Conservation (phyloP, 495 filamentous ascomycete species). For the Recurvomyces mirabilis region DNA sequence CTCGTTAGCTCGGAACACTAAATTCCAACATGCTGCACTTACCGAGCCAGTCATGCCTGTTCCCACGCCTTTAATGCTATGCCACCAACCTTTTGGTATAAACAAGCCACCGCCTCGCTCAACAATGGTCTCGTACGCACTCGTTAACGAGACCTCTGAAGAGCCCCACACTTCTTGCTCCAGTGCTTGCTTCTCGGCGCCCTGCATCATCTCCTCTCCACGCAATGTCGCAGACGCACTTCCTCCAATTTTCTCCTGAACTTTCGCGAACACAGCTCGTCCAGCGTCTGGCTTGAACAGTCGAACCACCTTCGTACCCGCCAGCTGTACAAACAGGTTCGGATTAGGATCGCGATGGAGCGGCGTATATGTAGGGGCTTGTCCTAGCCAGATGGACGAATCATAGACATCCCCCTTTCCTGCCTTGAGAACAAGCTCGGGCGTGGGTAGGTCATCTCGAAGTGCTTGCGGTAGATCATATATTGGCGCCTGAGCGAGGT, state of each 20-base stretch:
- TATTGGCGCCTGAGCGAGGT: slow-evolving; percentile 76
- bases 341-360: slow-evolving; percentile 89
- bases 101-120: slow-evolving; percentile 63
- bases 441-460: slow-evolving; percentile 55
- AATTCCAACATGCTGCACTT: slow-evolving; percentile 26
- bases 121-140: slow-evolving; percentile 43
- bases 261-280: slow-evolving; percentile 44
- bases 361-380: slow-evolving; percentile 76
- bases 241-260: slow-evolving; percentile 40
- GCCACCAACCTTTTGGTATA: slow-evolving; percentile 93
- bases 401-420: slow-evolving; percentile 69
- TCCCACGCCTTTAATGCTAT: slow-evolving; percentile 71
- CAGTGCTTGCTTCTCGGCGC: slow-evolving; percentile 51
- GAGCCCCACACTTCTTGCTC: slow-evolving; percentile 63
- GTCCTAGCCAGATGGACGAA: slow-evolving; percentile 78
- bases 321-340: slow-evolving; percentile 81
- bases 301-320: slow-evolving; percentile 61
- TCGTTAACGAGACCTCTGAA: too few relatives aligned
- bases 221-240: slow-evolving; percentile 47
- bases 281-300: slow-evolving; percentile 54
- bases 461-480: slow-evolving; percentile 50
- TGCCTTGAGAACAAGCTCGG: slow-evolving; percentile 48
- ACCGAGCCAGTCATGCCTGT: slow-evolving; percentile 55
- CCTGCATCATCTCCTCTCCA: slow-evolving; percentile 89
- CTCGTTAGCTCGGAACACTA: slow-evolving; percentile 26